Base-by-base conservation (phyloP, 139 green algal species). In the Marvania coccoides region DNA sequence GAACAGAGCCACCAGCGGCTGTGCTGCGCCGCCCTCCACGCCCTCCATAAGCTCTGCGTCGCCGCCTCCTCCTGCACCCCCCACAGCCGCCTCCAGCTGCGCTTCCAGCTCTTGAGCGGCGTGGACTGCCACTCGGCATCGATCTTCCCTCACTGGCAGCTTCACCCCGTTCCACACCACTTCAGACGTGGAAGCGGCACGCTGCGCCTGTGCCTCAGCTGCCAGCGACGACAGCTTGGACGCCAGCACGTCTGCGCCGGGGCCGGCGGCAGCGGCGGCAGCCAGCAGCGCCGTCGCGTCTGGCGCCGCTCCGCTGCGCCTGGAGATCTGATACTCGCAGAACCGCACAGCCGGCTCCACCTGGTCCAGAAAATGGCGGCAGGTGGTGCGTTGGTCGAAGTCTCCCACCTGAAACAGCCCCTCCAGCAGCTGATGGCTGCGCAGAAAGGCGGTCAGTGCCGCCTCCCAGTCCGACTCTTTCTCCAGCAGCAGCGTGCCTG, bases 321-420 rank as follows among this genome's bases (percentile, higher is more conserved):
- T 66, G 31, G 47, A 63, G 33, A 92, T 76, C 73, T 95, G 85
- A 71, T 97, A 96, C 15, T 77, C 61, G 77, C 88, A 95, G 81
- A 87, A 97, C 14, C 85, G 77, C 26, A 96, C 74, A 54, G 70
- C 69, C 5, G 88, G 79, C 59, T 93, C 84, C 42, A 95, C 64
- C 62, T 95, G 88, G 60, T 96, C 88, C n/a, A 89, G 69, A 54
- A 88, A 83, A 70, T 88, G 72, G 15, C 86, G 77, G 63, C 75
- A 90, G 48, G 86, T 69, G 19, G 67, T 65, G 63, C 87, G 78
- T 42, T 85, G 63, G 57, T 96, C 88, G 48, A 88, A 73, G 45
- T 73, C 73, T 34, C 84, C 80, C 55, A 90, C 84, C 57, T 78
- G 83, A 14, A 77, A 78, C 63, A 97, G 76, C 74, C 93, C 78